phyloP scores from a whole-genome alignment of 2,329 filamentous ascomycete genomes.

The Fusarium siculi region DNA sequence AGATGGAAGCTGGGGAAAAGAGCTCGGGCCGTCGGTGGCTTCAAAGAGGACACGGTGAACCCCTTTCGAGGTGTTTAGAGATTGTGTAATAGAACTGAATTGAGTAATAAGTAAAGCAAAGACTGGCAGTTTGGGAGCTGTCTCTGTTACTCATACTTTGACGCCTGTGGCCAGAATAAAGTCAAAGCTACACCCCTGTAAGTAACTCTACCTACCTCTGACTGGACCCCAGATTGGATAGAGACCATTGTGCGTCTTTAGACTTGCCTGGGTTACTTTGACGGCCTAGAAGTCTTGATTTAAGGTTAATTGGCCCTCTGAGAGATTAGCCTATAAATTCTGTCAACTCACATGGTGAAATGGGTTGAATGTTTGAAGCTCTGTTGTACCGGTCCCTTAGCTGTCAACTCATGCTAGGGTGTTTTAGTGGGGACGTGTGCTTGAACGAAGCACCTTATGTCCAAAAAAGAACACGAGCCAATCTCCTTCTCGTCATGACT shows the following conservation, averaged over 20 bases:
- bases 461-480: slow-evolving; percentile 36
- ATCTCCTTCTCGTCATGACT: slow-evolving; percentile 37
- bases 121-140: background rate
- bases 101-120: background rate
- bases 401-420: slow-evolving; percentile 14
- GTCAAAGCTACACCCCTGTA: background rate
- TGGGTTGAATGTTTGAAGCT: background rate
- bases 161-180: background rate
- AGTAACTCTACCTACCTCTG: background rate
- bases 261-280: rapidly evolving
- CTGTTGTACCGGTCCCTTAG: background rate
- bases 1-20: slow-evolving; percentile 8
- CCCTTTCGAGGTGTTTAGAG: slow-evolving; percentile 5
- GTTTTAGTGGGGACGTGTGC: slow-evolving; percentile 21
- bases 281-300: no score
- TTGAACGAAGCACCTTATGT: slow-evolving; percentile 2
- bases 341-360: background rate
- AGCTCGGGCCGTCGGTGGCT: slow-evolving; percentile 34
- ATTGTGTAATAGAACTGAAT: background rate
- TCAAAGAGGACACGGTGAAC: background rate
- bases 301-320: rapidly evolving
- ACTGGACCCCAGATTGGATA: background rate
- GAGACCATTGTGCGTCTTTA: background rate
- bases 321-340: no score
- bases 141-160: background rate